Conservation (phyloP, 129 eudicot genomes). For the Sambucus nigra region DNA sequence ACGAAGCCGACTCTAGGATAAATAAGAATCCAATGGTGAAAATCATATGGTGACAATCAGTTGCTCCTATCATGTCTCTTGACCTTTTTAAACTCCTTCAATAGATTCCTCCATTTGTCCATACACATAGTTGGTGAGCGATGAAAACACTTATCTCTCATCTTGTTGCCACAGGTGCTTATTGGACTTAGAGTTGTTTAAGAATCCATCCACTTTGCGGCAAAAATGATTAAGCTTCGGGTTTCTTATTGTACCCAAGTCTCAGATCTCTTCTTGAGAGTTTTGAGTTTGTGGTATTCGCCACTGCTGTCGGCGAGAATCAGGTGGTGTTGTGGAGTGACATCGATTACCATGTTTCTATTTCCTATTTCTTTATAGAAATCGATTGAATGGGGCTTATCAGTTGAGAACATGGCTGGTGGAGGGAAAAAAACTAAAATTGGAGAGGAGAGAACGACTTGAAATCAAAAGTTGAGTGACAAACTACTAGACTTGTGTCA, state of each 20-base stretch:
- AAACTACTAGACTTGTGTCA: too few relatives aligned
- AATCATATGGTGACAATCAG: too few relatives aligned
- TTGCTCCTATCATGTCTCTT: slow-evolving; percentile 22
- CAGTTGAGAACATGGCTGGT: slow-evolving; percentile 24
- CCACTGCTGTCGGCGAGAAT: slow-evolving; percentile 31
- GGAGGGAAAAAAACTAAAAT: not conserved
- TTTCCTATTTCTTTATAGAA: slow-evolving; percentile 35
- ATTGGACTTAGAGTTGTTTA: slow-evolving; percentile 40
- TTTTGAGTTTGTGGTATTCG: slow-evolving; percentile 28
- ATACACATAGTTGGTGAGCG: slow-evolving; percentile 46
- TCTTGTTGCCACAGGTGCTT: slow-evolving; percentile 46
- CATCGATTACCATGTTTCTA: slow-evolving; percentile 24
- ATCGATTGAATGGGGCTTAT: slow-evolving; percentile 34
- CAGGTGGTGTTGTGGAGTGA: slow-evolving; percentile 19
- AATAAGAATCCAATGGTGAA: too few relatives aligned
- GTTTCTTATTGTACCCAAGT: slow-evolving; percentile 45
- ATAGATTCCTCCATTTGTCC: slow-evolving; percentile 42
- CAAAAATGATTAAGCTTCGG: slow-evolving; percentile 30
- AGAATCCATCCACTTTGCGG: slow-evolving; percentile 30
- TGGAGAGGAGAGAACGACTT: not conserved
- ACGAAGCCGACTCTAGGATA: too few relatives aligned
- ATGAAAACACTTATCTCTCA: slow-evolving; percentile 41
- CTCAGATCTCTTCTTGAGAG: slow-evolving; percentile 43
- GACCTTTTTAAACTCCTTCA: slow-evolving; percentile 42
- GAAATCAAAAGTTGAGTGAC: too few relatives aligned